Evolutionary conservation across 352 stramenopile species (phyloP).

Genomic region (Pythium sukuiense): DNA sequence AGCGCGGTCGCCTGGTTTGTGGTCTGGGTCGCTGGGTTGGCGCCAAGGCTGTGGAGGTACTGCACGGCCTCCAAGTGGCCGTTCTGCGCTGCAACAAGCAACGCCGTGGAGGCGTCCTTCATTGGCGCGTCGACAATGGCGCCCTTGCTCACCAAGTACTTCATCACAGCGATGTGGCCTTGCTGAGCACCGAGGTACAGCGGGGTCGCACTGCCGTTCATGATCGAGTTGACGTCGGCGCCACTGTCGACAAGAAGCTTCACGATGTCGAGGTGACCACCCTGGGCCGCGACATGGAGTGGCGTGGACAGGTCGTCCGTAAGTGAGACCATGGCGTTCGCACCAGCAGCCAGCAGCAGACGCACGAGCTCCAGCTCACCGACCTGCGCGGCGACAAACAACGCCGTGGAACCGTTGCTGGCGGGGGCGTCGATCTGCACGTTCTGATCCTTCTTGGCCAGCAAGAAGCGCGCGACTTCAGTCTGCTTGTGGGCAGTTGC

Average conservation of each 20-base stretch:
- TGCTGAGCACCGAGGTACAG: slow-evolving; percentile 39
- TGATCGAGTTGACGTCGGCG: slow-evolving; percentile 22
- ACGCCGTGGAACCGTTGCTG: slow-evolving; percentile 33
- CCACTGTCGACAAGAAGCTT: slow-evolving; percentile 27
- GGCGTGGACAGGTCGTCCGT: slow-evolving; percentile 25
- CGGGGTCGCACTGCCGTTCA: slow-evolving; percentile 38
- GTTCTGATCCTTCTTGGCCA: slow-evolving; percentile 13
- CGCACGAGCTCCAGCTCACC: slow-evolving; percentile 64
- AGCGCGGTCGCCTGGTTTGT: slow-evolving; percentile 24
- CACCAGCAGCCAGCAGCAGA: slow-evolving; percentile 54
- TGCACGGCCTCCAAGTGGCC: slow-evolving; percentile 26
- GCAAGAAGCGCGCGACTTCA: slow-evolving; percentile 28
- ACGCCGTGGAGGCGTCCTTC: slow-evolving; percentile 28
- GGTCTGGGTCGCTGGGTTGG: slow-evolving; percentile 19
- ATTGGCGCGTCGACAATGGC: slow-evolving; percentile 23
- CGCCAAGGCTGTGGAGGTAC: slow-evolving; percentile 24
- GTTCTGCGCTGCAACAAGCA: slow-evolving; percentile 31
- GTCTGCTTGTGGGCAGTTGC: slow-evolving; percentile 30
- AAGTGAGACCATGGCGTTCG: slow-evolving; percentile 43
- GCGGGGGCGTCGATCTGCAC: slow-evolving; percentile 24
- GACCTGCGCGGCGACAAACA: slow-evolving; percentile 57
- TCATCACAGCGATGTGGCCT: slow-evolving; percentile 24
- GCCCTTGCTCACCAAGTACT: slow-evolving; percentile 25
- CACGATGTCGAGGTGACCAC: slow-evolving; percentile 24
- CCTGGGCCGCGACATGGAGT: slow-evolving; percentile 25